phyloP scores from a whole-genome alignment of 495 filamentous ascomycete species.

The Trichoderma virens region DNA sequence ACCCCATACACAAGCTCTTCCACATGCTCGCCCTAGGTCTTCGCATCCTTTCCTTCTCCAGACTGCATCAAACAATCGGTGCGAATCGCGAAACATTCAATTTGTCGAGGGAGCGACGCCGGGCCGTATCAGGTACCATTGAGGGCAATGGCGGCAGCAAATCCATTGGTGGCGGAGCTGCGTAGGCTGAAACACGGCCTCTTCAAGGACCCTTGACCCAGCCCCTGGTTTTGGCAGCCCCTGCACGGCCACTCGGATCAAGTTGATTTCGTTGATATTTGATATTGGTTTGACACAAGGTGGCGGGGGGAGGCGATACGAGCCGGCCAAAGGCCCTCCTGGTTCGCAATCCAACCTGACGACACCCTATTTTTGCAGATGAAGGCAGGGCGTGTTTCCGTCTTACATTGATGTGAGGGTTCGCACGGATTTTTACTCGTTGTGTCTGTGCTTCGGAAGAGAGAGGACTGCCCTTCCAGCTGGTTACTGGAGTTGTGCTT shows the following conservation, averaged over 20 bases:
- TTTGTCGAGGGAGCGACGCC: not conserved
- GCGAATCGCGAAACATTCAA: not conserved
- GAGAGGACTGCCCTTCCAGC: constrained; percentile 4
- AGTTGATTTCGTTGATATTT: not conserved
- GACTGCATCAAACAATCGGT: not conserved
- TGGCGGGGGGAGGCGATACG: no score
- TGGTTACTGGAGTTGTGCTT: not conserved
- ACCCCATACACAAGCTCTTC: no score
- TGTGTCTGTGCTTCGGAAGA: not conserved
- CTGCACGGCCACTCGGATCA: not conserved
- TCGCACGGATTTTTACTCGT: not conserved
- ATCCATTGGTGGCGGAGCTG: not conserved
- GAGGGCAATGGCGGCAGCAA: no score
- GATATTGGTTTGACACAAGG: no score
- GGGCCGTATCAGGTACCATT: not conserved
- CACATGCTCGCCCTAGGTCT: no score
- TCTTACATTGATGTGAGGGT: not conserved
- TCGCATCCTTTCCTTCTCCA: not conserved
- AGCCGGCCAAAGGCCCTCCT: no score
- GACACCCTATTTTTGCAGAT: no score
- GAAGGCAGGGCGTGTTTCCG: not conserved
- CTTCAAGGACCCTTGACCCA: not conserved
- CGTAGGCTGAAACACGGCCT: constrained; percentile 1
- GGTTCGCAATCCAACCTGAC: no score
- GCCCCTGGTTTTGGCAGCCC: constrained; percentile 1